These are phyloP conservation scores for Xylaria telfairii DNA, from an alignment of 495 filamentous ascomycete genomes.

Conservation along the genomic window DNA sequence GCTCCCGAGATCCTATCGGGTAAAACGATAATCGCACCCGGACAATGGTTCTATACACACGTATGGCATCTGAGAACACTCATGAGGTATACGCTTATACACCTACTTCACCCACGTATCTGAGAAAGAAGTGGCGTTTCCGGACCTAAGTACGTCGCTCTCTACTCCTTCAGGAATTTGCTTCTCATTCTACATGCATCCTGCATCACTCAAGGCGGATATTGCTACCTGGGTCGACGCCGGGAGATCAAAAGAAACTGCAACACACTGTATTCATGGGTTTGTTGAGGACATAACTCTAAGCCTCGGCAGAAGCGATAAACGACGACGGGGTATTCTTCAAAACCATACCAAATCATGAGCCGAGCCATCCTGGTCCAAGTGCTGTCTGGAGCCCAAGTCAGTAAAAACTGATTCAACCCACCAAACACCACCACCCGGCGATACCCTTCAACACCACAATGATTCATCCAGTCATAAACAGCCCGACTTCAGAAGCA, in stretches of 20 bases:
- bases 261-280: slow-evolving; percentile 19
- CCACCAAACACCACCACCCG: not conserved
- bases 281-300: not conserved
- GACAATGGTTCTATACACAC: no score
- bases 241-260: not conserved
- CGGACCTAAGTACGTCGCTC: not conserved
- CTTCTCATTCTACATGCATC: not conserved
- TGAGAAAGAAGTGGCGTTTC: no score
- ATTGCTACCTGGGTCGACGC: not conserved
- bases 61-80: not conserved
- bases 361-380: slow-evolving; percentile 12
- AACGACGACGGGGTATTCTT: slow-evolving; percentile 14
- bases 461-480: slow-evolving; percentile 9
- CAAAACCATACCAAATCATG: slow-evolving; percentile 16
- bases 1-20: no score
- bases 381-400: not conserved
- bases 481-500: slow-evolving; percentile 5
- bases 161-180: not conserved
- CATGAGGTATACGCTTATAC: not conserved
- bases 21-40: not conserved
- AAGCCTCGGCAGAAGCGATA: not conserved
- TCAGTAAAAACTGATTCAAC: not conserved
- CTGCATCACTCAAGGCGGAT: no score
- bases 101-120: no score
- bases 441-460: slow-evolving; percentile 7